These are phyloP conservation scores for Funneliformis mosseae DNA, from an alignment of 192 early-diverging fungal genomes.

Conservation along the genomic window DNA sequence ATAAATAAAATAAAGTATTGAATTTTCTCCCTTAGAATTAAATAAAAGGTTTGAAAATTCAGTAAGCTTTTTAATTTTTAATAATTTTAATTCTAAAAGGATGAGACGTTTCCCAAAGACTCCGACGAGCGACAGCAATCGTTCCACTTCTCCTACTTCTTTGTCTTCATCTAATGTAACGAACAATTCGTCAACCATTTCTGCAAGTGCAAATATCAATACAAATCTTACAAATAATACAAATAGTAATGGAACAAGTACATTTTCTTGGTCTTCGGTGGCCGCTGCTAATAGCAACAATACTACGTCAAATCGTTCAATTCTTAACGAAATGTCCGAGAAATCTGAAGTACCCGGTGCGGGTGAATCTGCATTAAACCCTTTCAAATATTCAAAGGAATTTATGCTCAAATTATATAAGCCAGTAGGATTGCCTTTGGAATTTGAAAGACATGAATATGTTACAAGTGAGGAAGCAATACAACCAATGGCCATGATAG, in stretches of 20 bases:
- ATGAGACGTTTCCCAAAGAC: conserved; percentile 35
- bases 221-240: conserved; percentile 10
- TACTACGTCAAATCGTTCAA: conserved; percentile 29
- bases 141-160: conserved; percentile 28
- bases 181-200: conserved; percentile 14
- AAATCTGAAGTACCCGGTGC: conserved; percentile 32
- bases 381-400: conserved; percentile 74
- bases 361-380: conserved; percentile 41
- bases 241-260: conserved; percentile 12
- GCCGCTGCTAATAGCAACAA: conserved; percentile 32
- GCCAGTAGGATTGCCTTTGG: conserved; percentile 56
- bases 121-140: conserved; percentile 22
- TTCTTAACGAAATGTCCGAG: conserved; percentile 26
- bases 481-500: conserved; percentile 59
- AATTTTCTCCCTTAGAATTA: too few species aligned
- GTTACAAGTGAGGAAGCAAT: conserved; percentile 64
- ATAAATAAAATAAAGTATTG: neutral
- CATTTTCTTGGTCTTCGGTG: conserved; percentile 37
- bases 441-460: conserved; percentile 68
- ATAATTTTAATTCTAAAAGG: conserved; percentile 20
- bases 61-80: neutral
- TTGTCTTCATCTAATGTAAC: conserved; percentile 26
- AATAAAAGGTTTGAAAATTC: neutral
- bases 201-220: neutral
- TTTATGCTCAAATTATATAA: conserved; percentile 73